Conservation (phyloP, 2,329 filamentous ascomycete genomes). For the Talaromyces amestolkiae region DNA sequence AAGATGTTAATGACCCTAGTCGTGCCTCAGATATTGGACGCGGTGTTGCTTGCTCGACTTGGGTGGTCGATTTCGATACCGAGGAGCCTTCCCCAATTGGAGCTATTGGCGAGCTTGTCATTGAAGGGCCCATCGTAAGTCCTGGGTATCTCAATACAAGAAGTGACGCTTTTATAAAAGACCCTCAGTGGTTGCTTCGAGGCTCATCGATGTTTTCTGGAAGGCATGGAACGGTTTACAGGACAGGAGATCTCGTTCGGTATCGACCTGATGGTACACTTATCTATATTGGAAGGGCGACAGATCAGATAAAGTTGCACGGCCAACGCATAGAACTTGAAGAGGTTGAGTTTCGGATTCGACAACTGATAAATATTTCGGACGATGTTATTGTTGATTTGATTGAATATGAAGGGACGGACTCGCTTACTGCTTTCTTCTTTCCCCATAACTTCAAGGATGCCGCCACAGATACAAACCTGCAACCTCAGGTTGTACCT, state of each 20-base stretch:
- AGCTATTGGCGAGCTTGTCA: constrained; percentile 7
- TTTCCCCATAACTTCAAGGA: neutral
- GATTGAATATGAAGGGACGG: neutral
- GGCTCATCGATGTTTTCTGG: neutral
- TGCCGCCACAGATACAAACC: neutral
- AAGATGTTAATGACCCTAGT: neutral
- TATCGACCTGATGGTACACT: constrained; percentile 15
- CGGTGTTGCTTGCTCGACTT: neutral
- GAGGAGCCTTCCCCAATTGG: constrained; percentile 3
- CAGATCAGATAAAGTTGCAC: constrained; percentile 12
- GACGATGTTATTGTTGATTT: neutral
- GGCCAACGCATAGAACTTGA: constrained; percentile 16
- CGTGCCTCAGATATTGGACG: neutral
- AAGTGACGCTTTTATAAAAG: neutral
- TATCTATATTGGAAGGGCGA: neutral
- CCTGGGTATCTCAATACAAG: constrained; percentile 29
- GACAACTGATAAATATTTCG: neutral
- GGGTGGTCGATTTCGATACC: constrained; percentile 9
- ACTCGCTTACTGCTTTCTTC: neutral
- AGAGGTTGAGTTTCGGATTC: constrained; percentile 7
- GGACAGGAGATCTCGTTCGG: constrained; percentile 8
- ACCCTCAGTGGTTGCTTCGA: constrained; percentile 54
- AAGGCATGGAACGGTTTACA: neutral
- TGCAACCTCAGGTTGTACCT: neutral
- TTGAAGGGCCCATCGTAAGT: constrained; percentile 24